phyloP scores from a whole-genome alignment of 129 eudicot species.

The Dittrichia graveolens region DNA sequence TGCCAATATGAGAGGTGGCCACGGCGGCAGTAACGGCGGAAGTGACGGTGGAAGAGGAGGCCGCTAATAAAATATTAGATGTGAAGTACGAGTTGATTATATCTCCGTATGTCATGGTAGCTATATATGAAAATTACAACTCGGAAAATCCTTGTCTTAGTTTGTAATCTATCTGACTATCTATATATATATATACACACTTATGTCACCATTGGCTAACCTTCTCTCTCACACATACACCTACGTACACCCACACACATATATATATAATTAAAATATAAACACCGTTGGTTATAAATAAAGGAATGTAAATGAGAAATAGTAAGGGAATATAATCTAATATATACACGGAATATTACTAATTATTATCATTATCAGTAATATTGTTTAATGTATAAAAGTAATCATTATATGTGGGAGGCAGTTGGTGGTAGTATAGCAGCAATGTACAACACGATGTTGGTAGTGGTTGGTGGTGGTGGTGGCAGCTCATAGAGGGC shows the following conservation, averaged over 20 bases:
- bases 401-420: too few species aligned
- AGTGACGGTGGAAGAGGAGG: slow-evolving; percentile 39
- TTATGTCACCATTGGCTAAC: not conserved
- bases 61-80: not conserved
- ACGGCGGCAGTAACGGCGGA: too few species aligned
- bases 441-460: too few species aligned
- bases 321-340: too few species aligned
- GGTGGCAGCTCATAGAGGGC: too few species aligned
- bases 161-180: not conserved
- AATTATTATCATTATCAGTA: too few species aligned
- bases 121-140: not conserved
- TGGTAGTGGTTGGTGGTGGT: too few species aligned
- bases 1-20: not conserved
- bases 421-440: too few species aligned
- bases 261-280: not conserved
- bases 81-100: slow-evolving; percentile 3
- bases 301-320: too few species aligned
- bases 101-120: not conserved
- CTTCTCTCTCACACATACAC: not conserved
- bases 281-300: too few species aligned
- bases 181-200: slow-evolving; percentile 4
- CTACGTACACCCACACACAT: not conserved
- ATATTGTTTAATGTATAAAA: too few species aligned
- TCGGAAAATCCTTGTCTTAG: not conserved
- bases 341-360: too few species aligned